Evolutionary conservation across 1,284 basidiomycete species (phyloP), one percentile per base, ranked within the genome.

Genomic region (Trichosporon inkin): DNA sequence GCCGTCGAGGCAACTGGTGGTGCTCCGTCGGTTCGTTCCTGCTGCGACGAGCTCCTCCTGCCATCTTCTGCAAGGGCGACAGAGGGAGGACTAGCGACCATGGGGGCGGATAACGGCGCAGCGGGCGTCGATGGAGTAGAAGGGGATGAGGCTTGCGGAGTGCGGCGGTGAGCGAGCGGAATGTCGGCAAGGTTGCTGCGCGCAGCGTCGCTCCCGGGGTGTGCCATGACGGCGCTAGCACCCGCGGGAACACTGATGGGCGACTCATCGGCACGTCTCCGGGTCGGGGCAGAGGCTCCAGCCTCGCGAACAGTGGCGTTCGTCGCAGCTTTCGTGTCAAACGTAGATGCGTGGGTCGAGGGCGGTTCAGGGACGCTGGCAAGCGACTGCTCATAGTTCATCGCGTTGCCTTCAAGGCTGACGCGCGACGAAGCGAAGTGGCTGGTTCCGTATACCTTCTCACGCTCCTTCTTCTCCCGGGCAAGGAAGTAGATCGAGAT

Each of bases 401-500:
- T 40, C 13, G 68, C 66, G 0, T 71, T 67, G 19, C 65, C 61
- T 2, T 72, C 76, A 53, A 79, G 41, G 4, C 82, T 83, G 19
- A 93, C 78, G 69, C 93, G 91, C 1, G 93, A 97, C 57, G 86
- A 91, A 2, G 95, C 95, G 77, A 99, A 99, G 67, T 91, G 88
- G 1, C 92, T 92, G 1, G 88, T 87, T 0, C 95, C 95, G 76
- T 93, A 98, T 4, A 98, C 88, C 60, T 84, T 84, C 71, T 98
- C 94, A 55, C 95, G 83, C 71, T 98, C 93, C 75, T 94, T 84
- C 82, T 97, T 97, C 80, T 99, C 95, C 58, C 89, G 82, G 1
- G 95, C 91, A 17, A 99, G 85, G 80, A 88, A 98, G 75, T 99
- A 99, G 79, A 99, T 96, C 22, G 92, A 94, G 57, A 99, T 84